Evolutionary conservation across 495 filamentous ascomycete genomes (phyloP).

Genomic region (Penicillium coffeae): DNA sequence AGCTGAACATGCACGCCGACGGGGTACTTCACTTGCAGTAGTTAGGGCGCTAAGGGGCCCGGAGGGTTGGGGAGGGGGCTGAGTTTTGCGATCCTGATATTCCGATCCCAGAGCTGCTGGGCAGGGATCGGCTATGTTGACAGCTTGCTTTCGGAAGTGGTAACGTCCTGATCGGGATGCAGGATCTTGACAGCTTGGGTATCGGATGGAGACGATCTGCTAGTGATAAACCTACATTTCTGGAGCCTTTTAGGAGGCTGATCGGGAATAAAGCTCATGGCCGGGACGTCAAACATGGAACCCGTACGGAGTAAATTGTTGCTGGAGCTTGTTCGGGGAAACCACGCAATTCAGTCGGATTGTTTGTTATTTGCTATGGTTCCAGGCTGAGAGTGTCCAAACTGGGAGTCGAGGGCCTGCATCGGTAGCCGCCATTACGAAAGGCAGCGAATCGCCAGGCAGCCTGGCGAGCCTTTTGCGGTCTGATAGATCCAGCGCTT

Average conservation of each 20-base stretch:
- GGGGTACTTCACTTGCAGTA: background rate
- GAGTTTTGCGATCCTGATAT: background rate
- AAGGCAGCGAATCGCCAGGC: constrained; percentile 16
- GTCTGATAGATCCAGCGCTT: constrained; percentile 23
- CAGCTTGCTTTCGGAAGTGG: background rate
- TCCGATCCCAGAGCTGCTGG: background rate
- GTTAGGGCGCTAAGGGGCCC: background rate
- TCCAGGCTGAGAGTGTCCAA: too few species aligned
- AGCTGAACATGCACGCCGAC: background rate
- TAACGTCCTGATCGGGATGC: background rate
- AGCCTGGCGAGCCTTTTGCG: constrained; percentile 4
- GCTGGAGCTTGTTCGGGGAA: background rate
- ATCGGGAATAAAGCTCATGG: background rate
- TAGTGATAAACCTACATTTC: background rate
- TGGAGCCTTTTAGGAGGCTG: too few species aligned
- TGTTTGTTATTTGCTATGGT: background rate
- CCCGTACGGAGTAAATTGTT: background rate
- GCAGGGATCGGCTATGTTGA: background rate
- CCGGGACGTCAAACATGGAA: too few species aligned
- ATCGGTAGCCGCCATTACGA: constrained; percentile 7
- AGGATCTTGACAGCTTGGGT: background rate
- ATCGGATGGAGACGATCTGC: background rate
- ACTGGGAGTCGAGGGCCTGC: constrained; percentile 1
- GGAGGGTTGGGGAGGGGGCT: background rate
- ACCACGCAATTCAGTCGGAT: too few species aligned